Base-by-base conservation (phyloP, 345 rosid genomes). In the Abelmoschus esculentus region DNA sequence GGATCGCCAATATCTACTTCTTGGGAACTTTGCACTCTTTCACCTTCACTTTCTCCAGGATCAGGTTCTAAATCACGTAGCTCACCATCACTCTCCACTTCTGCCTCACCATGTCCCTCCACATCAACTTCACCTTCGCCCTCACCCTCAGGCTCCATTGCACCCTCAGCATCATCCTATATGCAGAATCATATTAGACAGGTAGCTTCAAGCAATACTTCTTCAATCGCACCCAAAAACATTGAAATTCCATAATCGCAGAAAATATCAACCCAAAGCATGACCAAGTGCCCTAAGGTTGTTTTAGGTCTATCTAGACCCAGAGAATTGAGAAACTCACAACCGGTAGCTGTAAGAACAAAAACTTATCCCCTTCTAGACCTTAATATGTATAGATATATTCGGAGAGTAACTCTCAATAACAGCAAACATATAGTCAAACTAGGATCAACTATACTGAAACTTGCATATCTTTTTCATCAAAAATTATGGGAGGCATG, bases 41-140 rank as follows among this genome's bases (percentile, higher is more conserved):
- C 99, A 57, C 93, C 99, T 81, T 91, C 96, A 77, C 96, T 89
- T 81, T 91, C 99, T 75, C 84, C 87, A 2, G 86, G 93, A 83
- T 84, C 90, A 80, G 87, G 89, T 72, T 90, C 93, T 34, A 81
- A 86, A 66, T 79, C 89, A 3, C 31, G 90, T 55, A 73, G 69
- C 38, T 93, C 89, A 47, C 84, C 91, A 12, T 89, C 97, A 77
- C 92, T 88, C 71, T 88, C 97, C 52, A 80, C 79, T 58, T 86
- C 89, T 34, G 72, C 86, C 73, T 90, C 92, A 69, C 82, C 86
- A 15, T 87, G 87, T 38, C 82, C 85, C 76, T 84, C 90, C 6
- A 73, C 87, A 58, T 89, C 85, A 63, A 46, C 79, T 69, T 83
- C 95, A 22, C 72, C 90, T 75, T 87, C 91, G 47, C 80, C 88